Evolutionary conservation across 495 filamentous ascomycete species (phyloP).

Genomic region (Xylaria curta): DNA sequence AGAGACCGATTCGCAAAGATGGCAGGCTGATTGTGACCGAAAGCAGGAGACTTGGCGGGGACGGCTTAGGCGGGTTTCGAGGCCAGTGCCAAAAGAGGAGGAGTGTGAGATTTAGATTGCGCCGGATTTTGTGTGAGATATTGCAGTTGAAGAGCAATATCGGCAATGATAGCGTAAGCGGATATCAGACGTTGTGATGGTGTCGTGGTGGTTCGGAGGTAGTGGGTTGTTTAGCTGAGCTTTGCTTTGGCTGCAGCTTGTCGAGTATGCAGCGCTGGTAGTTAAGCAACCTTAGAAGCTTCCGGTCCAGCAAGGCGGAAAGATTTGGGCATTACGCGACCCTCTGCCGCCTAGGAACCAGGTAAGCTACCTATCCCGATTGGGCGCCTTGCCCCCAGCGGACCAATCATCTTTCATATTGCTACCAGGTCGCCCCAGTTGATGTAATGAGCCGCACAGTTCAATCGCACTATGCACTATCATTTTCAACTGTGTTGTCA

Average conservation of each 20-base stretch:
- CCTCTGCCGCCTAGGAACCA: slow-evolving; percentile 40
- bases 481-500: not conserved
- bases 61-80: not conserved
- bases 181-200: not conserved
- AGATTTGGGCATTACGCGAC: slow-evolving; percentile 40
- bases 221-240: not conserved
- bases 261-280: not conserved
- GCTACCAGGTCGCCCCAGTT: not conserved
- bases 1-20: not conserved
- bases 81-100: not conserved
- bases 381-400: not conserved
- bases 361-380: not conserved
- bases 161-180: not conserved
- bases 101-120: not conserved
- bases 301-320: slow-evolving; percentile 35
- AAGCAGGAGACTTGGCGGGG: not conserved
- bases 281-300: slow-evolving; percentile 12
- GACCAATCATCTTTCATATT: slow-evolving; percentile 13
- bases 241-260: slow-evolving; percentile 29
- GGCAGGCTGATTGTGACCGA: not conserved
- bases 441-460: slow-evolving; percentile 6
- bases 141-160: not conserved
- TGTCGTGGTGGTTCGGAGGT: not conserved
- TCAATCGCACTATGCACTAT: not conserved
- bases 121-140: not conserved